Evolutionary conservation across 1,284 basidiomycete species (phyloP).

Genomic region (Ustilago cynodontis): DNA sequence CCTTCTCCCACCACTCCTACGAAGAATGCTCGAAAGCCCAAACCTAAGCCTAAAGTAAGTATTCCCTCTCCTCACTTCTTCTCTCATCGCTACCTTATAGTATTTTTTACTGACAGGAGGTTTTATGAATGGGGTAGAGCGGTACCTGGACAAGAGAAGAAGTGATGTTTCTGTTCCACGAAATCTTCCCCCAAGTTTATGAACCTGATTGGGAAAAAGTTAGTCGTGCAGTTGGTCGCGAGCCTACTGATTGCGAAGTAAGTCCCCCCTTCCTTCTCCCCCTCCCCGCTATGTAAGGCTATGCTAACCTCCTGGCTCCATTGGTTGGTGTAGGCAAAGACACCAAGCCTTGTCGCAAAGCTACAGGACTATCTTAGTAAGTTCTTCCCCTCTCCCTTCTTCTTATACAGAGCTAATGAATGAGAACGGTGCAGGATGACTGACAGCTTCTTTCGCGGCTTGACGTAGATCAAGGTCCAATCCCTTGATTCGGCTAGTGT

Average conservation of each 20-base stretch:
- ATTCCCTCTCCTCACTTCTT: background rate
- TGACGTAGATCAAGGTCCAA: too few relatives aligned
- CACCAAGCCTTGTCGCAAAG: slow-evolving; percentile 6
- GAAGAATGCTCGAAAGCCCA: background rate
- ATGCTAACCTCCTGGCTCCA: too few relatives aligned
- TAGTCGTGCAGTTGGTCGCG: slow-evolving; percentile 18
- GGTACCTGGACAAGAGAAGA: slow-evolving; percentile 14
- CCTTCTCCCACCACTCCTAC: background rate
- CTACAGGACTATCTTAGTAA: slow-evolving; percentile 25
- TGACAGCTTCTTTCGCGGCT: too few relatives aligned
- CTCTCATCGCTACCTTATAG: too few relatives aligned
- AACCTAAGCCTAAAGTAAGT: slow-evolving; percentile 11
- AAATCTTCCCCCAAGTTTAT: slow-evolving; percentile 12
- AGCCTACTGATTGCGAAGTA: slow-evolving; percentile 27
- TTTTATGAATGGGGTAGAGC: too few relatives aligned
- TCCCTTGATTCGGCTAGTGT: too few relatives aligned
- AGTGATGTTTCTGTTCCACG: slow-evolving; percentile 29
- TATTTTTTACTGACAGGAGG: too few relatives aligned
- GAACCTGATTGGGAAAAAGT: slow-evolving; percentile 13
- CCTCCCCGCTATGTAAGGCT: too few relatives aligned
- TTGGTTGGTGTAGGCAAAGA: slow-evolving; percentile 15
- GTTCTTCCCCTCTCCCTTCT: background rate
- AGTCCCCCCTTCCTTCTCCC: background rate
- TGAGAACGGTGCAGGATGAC: too few relatives aligned
- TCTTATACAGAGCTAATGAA: background rate